phyloP scores from a whole-genome alignment of 495 filamentous ascomycete species.

The Parachaetomium inaequale region DNA sequence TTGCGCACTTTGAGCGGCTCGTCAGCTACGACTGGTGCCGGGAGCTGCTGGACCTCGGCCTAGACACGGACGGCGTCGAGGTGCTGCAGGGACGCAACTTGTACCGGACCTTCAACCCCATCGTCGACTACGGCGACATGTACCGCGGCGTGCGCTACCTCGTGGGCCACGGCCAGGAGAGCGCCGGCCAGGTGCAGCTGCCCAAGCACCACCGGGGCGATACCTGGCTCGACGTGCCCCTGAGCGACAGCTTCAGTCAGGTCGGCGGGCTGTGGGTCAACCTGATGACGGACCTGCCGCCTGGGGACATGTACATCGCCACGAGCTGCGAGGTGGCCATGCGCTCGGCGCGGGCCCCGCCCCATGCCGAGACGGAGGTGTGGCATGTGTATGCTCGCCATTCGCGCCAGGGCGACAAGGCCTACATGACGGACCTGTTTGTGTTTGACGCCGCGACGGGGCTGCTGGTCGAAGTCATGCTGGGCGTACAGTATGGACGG shows the following conservation, averaged over 20 bases:
- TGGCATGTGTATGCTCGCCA: conserved; percentile 49
- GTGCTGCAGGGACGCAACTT: background rate
- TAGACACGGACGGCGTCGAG: background rate
- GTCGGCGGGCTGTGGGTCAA: conserved; percentile 51
- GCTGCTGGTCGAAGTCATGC: conserved; percentile 44
- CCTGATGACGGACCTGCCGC: conserved; percentile 44
- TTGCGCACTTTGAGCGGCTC: background rate
- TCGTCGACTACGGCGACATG: background rate
- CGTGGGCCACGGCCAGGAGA: background rate
- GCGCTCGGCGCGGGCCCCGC: conserved; percentile 34
- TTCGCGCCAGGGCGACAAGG: conserved; percentile 31
- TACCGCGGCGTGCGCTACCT: background rate
- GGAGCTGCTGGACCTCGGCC: background rate
- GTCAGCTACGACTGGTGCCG: background rate
- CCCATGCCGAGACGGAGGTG: conserved; percentile 24
- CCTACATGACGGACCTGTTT: conserved; percentile 50
- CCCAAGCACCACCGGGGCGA: background rate
- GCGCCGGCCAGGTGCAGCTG: background rate
- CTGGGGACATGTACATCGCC: conserved; percentile 48
- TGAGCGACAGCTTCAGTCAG: conserved; percentile 42
- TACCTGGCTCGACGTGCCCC: background rate
- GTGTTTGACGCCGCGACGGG: conserved; percentile 46
- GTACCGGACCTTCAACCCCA: background rate
- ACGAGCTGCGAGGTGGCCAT: conserved; percentile 48
- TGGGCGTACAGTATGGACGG: conserved; percentile 48